Evolutionary conservation across 2,329 filamentous ascomycete genomes (phyloP).

Genomic region (Cytospora leucostoma): DNA sequence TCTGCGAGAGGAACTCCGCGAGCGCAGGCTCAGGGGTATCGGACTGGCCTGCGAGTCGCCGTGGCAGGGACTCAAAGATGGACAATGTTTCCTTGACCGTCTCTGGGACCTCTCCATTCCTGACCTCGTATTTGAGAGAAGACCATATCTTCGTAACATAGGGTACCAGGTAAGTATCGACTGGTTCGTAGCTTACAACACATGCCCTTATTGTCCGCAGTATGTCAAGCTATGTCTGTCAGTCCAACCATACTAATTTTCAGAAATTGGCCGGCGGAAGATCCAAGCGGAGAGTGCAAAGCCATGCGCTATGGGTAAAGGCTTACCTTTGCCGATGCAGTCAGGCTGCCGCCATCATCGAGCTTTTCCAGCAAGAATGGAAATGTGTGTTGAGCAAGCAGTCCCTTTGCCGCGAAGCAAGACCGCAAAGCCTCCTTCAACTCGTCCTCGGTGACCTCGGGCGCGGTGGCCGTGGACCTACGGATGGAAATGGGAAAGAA

Average conservation of each 20-base stretch:
- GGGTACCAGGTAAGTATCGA: conserved; percentile 50
- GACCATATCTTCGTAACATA: conserved; percentile 56
- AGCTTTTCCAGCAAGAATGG: conserved; percentile 59
- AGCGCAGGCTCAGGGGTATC: conserved; percentile 37
- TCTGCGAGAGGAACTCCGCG: conserved; percentile 48
- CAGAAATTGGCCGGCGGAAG: too few species aligned
- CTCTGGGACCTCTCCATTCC: conserved; percentile 61
- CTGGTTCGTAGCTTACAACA: conserved; percentile 49
- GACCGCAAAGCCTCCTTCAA: conserved; percentile 54
- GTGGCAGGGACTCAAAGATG: conserved; percentile 53
- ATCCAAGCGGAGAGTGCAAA: background rate
- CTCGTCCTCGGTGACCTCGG: conserved; percentile 56
- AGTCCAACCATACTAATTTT: background rate
- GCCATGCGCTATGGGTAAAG: too few species aligned
- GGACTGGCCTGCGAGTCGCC: conserved; percentile 32
- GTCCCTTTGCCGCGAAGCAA: conserved; percentile 55
- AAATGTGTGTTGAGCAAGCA: conserved; percentile 48
- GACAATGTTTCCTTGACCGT: conserved; percentile 58
- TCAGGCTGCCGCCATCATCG: conserved; percentile 60
- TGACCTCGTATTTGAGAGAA: conserved; percentile 64
- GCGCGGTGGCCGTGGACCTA: conserved; percentile 48
- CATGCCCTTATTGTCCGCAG: conserved; percentile 58
- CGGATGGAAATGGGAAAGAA: conserved; percentile 64
- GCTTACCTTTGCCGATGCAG: conserved; percentile 57
- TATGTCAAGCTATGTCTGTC: conserved; percentile 49